Evolutionary conservation across 2,329 filamentous ascomycete species (phyloP).

Genomic region (Zasmidium cellare): DNA sequence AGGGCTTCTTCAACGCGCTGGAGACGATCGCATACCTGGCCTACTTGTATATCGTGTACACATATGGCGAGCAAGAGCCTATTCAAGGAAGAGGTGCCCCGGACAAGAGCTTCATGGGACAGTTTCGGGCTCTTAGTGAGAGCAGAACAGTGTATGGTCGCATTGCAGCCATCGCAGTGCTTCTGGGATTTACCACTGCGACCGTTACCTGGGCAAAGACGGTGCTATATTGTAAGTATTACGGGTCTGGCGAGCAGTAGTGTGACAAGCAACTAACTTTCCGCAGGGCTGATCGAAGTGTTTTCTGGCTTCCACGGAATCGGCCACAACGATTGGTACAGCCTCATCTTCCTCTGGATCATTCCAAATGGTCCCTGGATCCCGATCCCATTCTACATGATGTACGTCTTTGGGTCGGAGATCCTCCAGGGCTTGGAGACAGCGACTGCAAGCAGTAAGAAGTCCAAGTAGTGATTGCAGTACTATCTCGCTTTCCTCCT

Average conservation of each 20-base stretch:
- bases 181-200: constrained; percentile 60
- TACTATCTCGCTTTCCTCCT: too few species aligned
- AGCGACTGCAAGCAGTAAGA: constrained; percentile 36
- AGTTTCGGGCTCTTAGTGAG: constrained; percentile 49
- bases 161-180: constrained; percentile 54
- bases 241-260: background rate
- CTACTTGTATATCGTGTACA: constrained; percentile 59
- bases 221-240: constrained; percentile 57
- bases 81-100: constrained; percentile 40
- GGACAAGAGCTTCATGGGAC: constrained; percentile 42
- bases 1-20: constrained; percentile 66
- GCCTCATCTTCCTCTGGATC: constrained; percentile 61
- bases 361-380: constrained; percentile 69
- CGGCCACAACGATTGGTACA: constrained; percentile 59
- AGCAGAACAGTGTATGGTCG: constrained; percentile 54
- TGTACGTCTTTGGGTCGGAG: constrained; percentile 60
- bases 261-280: background rate
- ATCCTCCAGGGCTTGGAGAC: constrained; percentile 60
- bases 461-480: constrained; percentile 18
- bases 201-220: constrained; percentile 70
- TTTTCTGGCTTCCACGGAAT: constrained; percentile 62
- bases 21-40: constrained; percentile 66
- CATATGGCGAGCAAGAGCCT: constrained; percentile 39
- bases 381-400: constrained; percentile 62
- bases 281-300: constrained; percentile 59